Evolutionary conservation across 495 filamentous ascomycete species (phyloP).

Genomic region (Oidiodendron maius): DNA sequence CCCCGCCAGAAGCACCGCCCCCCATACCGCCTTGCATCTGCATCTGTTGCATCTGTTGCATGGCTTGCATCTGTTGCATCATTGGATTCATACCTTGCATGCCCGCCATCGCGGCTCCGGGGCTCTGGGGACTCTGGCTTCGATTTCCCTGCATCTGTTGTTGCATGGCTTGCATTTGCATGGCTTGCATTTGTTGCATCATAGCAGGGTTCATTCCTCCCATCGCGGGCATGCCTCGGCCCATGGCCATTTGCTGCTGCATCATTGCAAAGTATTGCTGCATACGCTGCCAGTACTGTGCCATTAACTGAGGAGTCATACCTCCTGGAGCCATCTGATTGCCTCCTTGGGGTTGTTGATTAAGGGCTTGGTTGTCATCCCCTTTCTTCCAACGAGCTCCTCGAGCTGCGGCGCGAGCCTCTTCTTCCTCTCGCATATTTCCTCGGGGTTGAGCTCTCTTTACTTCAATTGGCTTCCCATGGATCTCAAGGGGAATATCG

Average conservation of each 20-base stretch:
- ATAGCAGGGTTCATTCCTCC: constrained; percentile 56
- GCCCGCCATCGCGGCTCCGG: constrained; percentile 22
- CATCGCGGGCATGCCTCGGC: constrained; percentile 27
- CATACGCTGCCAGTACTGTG: constrained; percentile 95
- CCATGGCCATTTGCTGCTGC: constrained; percentile 77
- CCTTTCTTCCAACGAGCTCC: constrained; percentile 46
- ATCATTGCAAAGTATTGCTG: constrained; percentile 93
- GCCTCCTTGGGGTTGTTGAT: constrained; percentile 29
- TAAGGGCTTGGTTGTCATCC: constrained; percentile 40
- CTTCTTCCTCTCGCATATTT: constrained; percentile 88
- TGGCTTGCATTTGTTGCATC: constrained; percentile 67
- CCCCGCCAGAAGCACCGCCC: constrained; percentile 24
- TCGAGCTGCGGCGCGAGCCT: constrained; percentile 28
- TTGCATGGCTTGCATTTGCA: constrained; percentile 63
- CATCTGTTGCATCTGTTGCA: constrained; percentile 80
- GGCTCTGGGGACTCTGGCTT: constrained; percentile 44
- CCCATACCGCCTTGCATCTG: constrained; percentile 40
- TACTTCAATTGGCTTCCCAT: constrained; percentile 93
- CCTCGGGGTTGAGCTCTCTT: constrained; percentile 96
- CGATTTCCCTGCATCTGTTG: constrained; percentile 49
- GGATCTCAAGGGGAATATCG: constrained; percentile 72
- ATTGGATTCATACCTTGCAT: constrained; percentile 41
- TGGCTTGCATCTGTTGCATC: constrained; percentile 80
- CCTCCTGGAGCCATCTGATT: constrained; percentile 49
- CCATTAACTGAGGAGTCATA: constrained; percentile 95